Base-by-base conservation (phyloP, 108 stramenopile genomes). In the Skeletonema tropicum region DNA sequence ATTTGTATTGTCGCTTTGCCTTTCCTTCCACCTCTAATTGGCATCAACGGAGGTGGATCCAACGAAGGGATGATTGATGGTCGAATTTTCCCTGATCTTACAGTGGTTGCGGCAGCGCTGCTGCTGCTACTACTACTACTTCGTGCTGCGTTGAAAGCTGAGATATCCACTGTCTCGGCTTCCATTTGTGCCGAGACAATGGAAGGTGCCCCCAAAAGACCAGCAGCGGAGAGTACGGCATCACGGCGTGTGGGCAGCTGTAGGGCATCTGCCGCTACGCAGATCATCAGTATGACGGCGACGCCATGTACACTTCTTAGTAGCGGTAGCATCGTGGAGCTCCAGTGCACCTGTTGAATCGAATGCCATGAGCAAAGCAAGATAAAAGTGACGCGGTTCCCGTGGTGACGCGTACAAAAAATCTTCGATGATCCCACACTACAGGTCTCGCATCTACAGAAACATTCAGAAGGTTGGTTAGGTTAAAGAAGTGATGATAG, bases 31-130 rank as follows among this genome's bases (percentile, higher is more conserved):
- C 81, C 81, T 17, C 85, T 71, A n/a, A 82, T 82, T 17, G 80
- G 31, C 11, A 85, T 60, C 9, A 77, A 35, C 9, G 85, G 85
- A 41, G 80, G n/a, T 49, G 85, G 80, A 70, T 85, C 81, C 12
- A 29, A 17, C 17, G 26, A 65, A 5, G 81, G 80, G 3, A 74
- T 39, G 61, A 85, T 73, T 11, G 58, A 33, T 31, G 30, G 33
- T 21, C 52, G 55, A 23, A 19, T 29, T 33, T 64, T 71, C 21
- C 25, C 66, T 23, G 74, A 23, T 58, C 15, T 57, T 5, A 17
- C 21, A 29, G 62, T 14, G 8, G 75, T 7, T 15, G 57, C 36
- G 6, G 41, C 10, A 15, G 66, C 17, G 35, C 68, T 66, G 10
- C 52, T 23, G 3, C 7, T 35, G 3, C 26, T 29, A 29, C 26